Evolutionary conservation across 345 rosid species (phyloP), one percentile per base, ranked within the genome.

Genomic region (Hibiscus mutabilis): DNA sequence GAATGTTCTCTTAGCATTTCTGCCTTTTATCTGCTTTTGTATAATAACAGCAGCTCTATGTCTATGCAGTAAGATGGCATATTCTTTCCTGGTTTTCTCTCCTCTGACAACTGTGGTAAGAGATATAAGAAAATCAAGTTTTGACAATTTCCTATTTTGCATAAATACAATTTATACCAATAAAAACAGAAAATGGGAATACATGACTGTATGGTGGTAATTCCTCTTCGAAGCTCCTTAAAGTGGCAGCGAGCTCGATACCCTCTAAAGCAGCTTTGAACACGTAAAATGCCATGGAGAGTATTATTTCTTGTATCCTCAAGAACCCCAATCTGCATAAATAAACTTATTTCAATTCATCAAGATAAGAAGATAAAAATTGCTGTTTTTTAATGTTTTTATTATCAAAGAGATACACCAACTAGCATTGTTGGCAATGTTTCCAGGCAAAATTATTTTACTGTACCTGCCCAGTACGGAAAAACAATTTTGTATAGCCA

Each of bases 291-390:
- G 37, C 99, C 97, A 76, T 89, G 96, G 61, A 95, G 96, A n/a
- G 99, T 95, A 67, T 84, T 95, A 82, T 88, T 94, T 77, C 98
- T 88, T 59, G 98, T 91, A 72, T 94, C 98, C 75, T 94, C 98
- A 73, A 94, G 98, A 78, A 88, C 84, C 19, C 98, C 98, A 72
- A 94, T 92, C 98, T 94, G 91, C 75, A 81, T 67, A 27, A 62
- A 73, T 42, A 69, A 60, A 24, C 68, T 70, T 66, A 73, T 5
- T 31, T 60, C 37, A 46, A 27, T 3, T 16, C 3, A 44, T 22
- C 37, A 16, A 58, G 24, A 19, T 52, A 25, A 51, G 24, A 33
- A 61, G 66, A 35, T 35, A n/a, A 44, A 33, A 8, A 21, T 61
- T n/a, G 24, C 66, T 8, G 6, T 33, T 8, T 18, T 33, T 61